phyloP scores from a whole-genome alignment of 805 yeast genomes.

The Saturnispora saitoi region DNA sequence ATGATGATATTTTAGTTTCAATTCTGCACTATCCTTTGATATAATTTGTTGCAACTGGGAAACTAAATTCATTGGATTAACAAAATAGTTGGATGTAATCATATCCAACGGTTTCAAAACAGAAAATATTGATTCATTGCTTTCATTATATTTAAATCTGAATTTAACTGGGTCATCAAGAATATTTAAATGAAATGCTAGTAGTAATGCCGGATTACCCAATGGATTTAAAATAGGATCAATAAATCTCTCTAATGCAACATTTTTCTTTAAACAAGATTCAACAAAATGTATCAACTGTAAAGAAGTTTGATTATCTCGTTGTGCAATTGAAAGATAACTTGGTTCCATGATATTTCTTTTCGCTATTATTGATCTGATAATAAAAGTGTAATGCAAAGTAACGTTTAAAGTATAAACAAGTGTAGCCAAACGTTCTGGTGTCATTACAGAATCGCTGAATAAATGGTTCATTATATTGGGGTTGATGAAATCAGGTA shows the following conservation, averaged over 20 bases:
- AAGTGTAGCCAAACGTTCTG: background rate
- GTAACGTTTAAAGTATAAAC: constrained; percentile 11
- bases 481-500: constrained; percentile 12
- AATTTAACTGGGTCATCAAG: constrained; percentile 23
- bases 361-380: constrained; percentile 2
- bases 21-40: constrained; percentile 11
- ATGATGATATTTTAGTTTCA: constrained; percentile 12
- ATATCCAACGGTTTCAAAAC: constrained; percentile 18
- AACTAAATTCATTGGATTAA: constrained; percentile 20
- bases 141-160: constrained; percentile 12
- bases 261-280: background rate
- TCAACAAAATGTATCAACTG: constrained; percentile 3
- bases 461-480: background rate
- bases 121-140: constrained; percentile 14
- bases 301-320: constrained; percentile 12
- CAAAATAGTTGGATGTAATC: constrained; percentile 15
- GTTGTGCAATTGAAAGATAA: constrained; percentile 8
- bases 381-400: constrained; percentile 2
- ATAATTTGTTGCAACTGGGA: constrained; percentile 14
- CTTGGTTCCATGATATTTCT: constrained; percentile 9
- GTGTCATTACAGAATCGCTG: background rate
- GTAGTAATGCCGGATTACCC: constrained; percentile 11
- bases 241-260: constrained; percentile 6
- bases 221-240: constrained; percentile 9
- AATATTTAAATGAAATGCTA: constrained; percentile 19